These are phyloP conservation scores for Cytospora mali DNA, from an alignment of 2,329 filamentous ascomycete species.

Conservation along the genomic window DNA sequence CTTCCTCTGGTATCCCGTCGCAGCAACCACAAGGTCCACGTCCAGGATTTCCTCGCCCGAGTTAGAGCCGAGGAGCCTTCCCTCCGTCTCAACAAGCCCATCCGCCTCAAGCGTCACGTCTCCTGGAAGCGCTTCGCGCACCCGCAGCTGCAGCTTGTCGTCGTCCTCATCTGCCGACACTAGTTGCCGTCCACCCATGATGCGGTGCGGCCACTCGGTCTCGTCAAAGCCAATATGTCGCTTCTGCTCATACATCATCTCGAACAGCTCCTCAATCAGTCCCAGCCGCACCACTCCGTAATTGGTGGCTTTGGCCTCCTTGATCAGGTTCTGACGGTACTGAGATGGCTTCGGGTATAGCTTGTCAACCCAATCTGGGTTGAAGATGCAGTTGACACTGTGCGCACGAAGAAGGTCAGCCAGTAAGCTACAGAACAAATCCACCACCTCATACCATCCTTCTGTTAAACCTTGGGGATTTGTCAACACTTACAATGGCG, in stretches of 20 bases:
- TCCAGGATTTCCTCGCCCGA: conserved; percentile 63
- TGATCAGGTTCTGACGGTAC: conserved; percentile 62
- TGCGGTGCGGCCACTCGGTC: conserved; percentile 77
- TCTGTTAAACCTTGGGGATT: neutral
- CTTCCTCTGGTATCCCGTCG: conserved; percentile 82
- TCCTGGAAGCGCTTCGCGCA: conserved; percentile 51
- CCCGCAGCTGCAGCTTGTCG: conserved; percentile 57
- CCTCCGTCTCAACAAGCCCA: conserved; percentile 37
- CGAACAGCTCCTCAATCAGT: conserved; percentile 86
- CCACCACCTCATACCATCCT: neutral
- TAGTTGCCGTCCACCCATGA: conserved; percentile 71
- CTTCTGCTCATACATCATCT: conserved; percentile 83
- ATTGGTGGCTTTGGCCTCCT: conserved; percentile 81
- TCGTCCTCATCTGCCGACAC: conserved; percentile 59
- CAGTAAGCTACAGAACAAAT: neutral
- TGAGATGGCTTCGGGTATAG: conserved; percentile 69
- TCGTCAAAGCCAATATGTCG: conserved; percentile 70
- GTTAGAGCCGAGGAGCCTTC: neutral
- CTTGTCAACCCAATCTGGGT: conserved; percentile 79
- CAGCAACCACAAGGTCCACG: conserved; percentile 81
- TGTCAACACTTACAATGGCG: conserved; percentile 74
- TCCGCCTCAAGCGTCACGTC: conserved; percentile 36
- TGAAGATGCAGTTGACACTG: conserved; percentile 95
- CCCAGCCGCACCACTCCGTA: conserved; percentile 93
- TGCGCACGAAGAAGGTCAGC: neutral